A percentile compares a stretch with the other conserved stretches of the same genome.
Conservation (phyloP, 805 yeast genomes). For the Kodamaea nitidulidarum region DNA sequence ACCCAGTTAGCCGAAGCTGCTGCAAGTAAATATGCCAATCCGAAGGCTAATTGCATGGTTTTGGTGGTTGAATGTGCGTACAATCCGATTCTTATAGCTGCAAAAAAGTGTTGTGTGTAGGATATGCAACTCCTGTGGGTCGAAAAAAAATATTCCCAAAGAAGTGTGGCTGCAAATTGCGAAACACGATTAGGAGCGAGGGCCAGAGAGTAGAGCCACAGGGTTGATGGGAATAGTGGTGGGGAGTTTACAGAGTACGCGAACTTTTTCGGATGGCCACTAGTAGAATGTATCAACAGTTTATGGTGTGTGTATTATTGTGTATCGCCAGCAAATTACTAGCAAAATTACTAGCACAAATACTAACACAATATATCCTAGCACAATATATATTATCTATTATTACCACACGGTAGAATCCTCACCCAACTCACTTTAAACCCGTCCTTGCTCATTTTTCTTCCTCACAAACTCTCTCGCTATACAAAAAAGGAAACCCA, state of each 20-base stretch:
- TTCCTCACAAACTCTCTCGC: constrained; percentile 11
- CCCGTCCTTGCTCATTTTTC: not conserved
- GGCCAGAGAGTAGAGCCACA: too few relatives aligned
- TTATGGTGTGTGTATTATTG: too few relatives aligned
- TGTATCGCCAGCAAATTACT: too few relatives aligned
- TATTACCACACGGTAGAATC: too few relatives aligned
- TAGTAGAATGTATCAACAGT: too few relatives aligned
- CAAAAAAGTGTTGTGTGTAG: not conserved
- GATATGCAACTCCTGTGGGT: not conserved
- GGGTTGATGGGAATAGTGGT: too few relatives aligned
- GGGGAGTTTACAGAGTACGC: too few relatives aligned
- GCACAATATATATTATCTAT: too few relatives aligned
- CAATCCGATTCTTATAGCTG: not conserved
- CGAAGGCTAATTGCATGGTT: constrained; percentile 3
- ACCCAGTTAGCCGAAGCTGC: constrained; percentile 25
- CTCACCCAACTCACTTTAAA: not conserved
- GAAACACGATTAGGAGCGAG: not conserved
- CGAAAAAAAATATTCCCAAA: not conserved
- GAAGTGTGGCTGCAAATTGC: constrained; percentile 6
- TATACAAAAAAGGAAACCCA: constrained; percentile 16
- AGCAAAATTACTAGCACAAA: too few relatives aligned
- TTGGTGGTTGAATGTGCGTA: not conserved
- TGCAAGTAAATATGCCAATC: constrained; percentile 1
- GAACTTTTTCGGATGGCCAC: too few relatives aligned
- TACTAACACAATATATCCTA: too few relatives aligned